Percentiles rank a stretch among this genome's conserved stretches.
These are phyloP conservation scores for Lentinula detonsa DNA, from an alignment of 768 basidiomycete species.

Conservation along the genomic window DNA sequence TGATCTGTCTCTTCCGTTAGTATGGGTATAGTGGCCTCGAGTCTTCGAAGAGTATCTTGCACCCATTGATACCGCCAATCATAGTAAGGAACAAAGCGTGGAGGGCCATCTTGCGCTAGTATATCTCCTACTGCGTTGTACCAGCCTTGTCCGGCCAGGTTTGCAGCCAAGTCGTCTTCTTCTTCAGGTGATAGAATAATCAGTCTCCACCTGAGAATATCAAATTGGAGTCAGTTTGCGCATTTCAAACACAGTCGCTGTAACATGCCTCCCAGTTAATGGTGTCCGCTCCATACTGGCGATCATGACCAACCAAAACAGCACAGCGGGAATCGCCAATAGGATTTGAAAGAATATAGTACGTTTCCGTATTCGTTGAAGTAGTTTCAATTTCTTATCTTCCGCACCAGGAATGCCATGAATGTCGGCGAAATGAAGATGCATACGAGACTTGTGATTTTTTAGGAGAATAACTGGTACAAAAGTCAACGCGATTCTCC, in stretches of 20 bases:
- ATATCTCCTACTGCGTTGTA: constrained; percentile 78
- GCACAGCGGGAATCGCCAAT: constrained; percentile 49
- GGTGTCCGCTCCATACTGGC: constrained; percentile 76
- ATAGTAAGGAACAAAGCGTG: constrained; percentile 55
- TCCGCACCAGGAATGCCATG: constrained; percentile 47
- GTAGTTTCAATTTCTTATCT: constrained; percentile 41
- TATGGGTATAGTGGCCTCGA: constrained; percentile 71
- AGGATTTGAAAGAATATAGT: constrained; percentile 49
- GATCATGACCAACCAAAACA: constrained; percentile 66
- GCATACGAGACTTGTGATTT: constrained; percentile 44
- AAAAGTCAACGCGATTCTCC: constrained; percentile 69
- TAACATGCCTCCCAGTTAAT: constrained; percentile 73
- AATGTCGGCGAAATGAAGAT: constrained; percentile 43
- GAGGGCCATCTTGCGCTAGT: constrained; percentile 57
- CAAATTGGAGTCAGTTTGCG: constrained; percentile 1
- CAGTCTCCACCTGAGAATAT: constrained; percentile 63
- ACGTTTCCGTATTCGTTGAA: constrained; percentile 42
- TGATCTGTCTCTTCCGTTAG: constrained; percentile 55
- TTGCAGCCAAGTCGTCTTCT: constrained; percentile 81
- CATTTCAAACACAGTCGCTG: not conserved
- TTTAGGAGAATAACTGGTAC: constrained; percentile 63
- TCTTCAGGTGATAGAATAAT: constrained; percentile 91
- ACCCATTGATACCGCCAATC: constrained; percentile 96
- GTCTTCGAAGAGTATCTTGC: constrained; percentile 62
- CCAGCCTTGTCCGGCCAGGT: constrained; percentile 84